Base-by-base conservation (phyloP, 129 eudicot species). In the Solidago caesia region DNA sequence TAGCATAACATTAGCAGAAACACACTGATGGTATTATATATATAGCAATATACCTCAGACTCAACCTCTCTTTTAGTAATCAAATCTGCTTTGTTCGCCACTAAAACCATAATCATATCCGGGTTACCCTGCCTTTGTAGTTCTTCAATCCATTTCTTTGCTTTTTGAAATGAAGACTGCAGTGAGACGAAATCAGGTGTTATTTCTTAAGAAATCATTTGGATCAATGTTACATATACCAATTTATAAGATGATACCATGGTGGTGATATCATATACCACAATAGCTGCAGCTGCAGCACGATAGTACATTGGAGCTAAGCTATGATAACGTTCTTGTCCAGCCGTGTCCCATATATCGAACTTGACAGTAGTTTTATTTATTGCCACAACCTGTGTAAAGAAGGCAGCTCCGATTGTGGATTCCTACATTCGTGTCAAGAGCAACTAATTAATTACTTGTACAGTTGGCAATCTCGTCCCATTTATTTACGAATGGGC, bases 271-370 rank as follows among this genome's bases (percentile, higher is more conserved):
- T 82, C 89, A 29, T 87, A 87, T 7, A 87, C 88, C 16, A 87
- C 83, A 55, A 84, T 21, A 10, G 88, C 87, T 2, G 92, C 92
- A 58, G 89, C 89, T 55, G 89, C 92, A 67, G 87, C 87, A 15
- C 92, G 92, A 64, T 87, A 87, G 66, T 87, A 87, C 89, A 84
- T 87, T 10, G 92, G 89, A 73, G 89, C 92, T 68, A 87, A 77
- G 79, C 89, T 84, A 44, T 84, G 92, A 77, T 87, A 87, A 26
- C 92, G 82, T 71, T 87, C 92, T 73, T 87, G 92, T 27, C 92
- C 92, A 13, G 92, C 92, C 14, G 92, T 87, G 83, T 87, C 92
- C 92, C 92, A 82, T 72, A 87, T 87, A 53, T 87, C 89, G 51
- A 87, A 81, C 43, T 87, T 87, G 0, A 87, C 76, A 0, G 64